These are phyloP conservation scores for Raphanus sativus DNA, from an alignment of 345 rosid genomes.

Conservation along the genomic window DNA sequence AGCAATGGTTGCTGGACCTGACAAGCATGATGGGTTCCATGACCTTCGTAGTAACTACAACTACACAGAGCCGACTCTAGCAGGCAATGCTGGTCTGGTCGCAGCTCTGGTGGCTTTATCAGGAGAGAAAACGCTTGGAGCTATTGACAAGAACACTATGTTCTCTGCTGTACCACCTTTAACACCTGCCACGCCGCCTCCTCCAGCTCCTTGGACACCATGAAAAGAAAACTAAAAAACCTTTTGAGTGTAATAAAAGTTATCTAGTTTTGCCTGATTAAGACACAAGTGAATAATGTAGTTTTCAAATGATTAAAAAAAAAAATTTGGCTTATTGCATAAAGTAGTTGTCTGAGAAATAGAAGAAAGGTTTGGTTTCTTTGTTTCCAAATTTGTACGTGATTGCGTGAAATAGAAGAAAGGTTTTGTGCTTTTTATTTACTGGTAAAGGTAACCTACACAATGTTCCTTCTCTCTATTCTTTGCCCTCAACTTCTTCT, in stretches of 20 bases:
- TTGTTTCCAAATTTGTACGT: too few relatives aligned
- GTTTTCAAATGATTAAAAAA: background rate
- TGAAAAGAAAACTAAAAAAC: conserved; percentile 27
- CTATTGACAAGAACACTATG: conserved; percentile 73
- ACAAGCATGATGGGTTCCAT: conserved; percentile 58
- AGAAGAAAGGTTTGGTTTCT: too few relatives aligned
- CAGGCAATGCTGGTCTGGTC: conserved; percentile 88
- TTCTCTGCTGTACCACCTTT: conserved; percentile 45
- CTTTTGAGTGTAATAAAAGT: conserved; percentile 12
- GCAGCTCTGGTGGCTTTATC: conserved; percentile 89
- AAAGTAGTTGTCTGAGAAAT: background rate
- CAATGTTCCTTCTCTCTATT: conserved; percentile 25
- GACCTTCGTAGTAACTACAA: conserved; percentile 82
- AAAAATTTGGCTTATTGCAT: background rate
- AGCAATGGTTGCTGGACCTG: conserved; percentile 99
- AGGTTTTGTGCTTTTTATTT: conserved; percentile 17
- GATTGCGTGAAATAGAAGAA: conserved; percentile 14
- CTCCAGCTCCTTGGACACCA: conserved; percentile 97
- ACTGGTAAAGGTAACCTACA: conserved; percentile 10
- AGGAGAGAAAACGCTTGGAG: conserved; percentile 46
- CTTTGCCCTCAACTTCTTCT: conserved; percentile 21
- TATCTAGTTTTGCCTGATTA: conserved; percentile 2
- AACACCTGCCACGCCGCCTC: conserved; percentile 85
- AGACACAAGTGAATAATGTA: conserved; percentile 2
- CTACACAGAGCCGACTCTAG: conserved; percentile 92